Evolutionary conservation across 2,329 filamentous ascomycete species (phyloP).

Genomic region (Triangularia verruculosa): DNA sequence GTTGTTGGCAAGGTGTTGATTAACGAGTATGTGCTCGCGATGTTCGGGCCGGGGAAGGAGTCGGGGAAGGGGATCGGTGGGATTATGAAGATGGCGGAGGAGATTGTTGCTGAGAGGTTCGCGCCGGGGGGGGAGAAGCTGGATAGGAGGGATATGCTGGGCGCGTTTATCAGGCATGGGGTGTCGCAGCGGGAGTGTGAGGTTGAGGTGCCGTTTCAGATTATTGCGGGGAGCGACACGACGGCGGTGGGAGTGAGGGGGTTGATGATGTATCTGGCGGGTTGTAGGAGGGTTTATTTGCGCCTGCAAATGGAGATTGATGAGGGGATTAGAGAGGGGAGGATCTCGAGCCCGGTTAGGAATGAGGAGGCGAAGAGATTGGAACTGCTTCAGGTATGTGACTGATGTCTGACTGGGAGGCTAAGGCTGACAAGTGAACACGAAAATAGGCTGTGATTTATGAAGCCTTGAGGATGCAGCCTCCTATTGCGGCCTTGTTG

Average conservation of each 20-base stretch:
- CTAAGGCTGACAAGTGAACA: background rate
- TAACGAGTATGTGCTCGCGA: conserved; percentile 30
- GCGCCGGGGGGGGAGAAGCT: conserved; percentile 38
- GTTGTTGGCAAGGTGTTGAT: conserved; percentile 39
- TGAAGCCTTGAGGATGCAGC: conserved; percentile 27
- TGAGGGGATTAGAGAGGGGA: conserved; percentile 12
- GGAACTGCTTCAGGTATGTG: conserved; percentile 38
- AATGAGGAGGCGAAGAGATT: conserved; percentile 34
- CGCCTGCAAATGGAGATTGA: conserved; percentile 19
- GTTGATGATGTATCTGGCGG: conserved; percentile 16
- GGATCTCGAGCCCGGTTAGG: conserved; percentile 13
- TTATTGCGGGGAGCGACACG: conserved; percentile 25
- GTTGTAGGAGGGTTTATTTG: conserved; percentile 4
- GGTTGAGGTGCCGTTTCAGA: conserved; percentile 36
- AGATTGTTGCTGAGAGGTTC: conserved; percentile 44
- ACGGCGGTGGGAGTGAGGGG: conserved; percentile 17
- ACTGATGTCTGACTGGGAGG: background rate
- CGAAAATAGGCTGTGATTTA: conserved; percentile 26
- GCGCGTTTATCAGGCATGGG: conserved; percentile 34
- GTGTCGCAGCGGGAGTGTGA: conserved; percentile 39
- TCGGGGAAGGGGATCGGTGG: conserved; percentile 32
- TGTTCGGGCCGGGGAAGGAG: conserved; percentile 37
- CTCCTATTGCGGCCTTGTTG: conserved; percentile 13
- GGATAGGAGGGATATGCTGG: conserved; percentile 16
- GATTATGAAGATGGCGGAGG: conserved; percentile 40